Conservation (phyloP, 2,329 filamentous ascomycete genomes). For the Colletotrichum navitas region DNA sequence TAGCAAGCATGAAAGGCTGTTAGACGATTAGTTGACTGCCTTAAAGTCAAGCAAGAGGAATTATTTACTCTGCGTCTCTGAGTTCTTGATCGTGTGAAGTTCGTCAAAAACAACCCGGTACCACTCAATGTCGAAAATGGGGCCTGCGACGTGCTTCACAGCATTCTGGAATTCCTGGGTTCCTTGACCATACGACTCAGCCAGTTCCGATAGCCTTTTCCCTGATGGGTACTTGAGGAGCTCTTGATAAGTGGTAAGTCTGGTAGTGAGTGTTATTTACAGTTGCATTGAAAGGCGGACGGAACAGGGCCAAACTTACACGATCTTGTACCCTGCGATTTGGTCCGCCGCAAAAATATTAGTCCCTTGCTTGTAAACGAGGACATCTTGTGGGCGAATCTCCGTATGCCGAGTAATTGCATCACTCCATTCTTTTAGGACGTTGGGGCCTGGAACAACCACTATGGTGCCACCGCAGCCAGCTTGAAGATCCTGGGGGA, state of each 20-base stretch:
- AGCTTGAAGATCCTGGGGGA: slow-evolving; percentile 50
- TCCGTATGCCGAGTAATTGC: not conserved
- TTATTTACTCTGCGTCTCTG: slow-evolving; percentile 50
- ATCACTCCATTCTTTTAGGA: not conserved
- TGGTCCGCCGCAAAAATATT: not conserved
- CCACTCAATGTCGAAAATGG: slow-evolving; percentile 3
- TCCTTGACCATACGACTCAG: not conserved
- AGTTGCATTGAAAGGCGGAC: too few species aligned
- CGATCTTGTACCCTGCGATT: slow-evolving; percentile 7
- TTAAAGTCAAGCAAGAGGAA: slow-evolving; percentile 16
- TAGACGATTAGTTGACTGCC: not conserved
- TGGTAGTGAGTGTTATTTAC: not conserved
- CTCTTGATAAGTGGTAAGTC: slow-evolving; percentile 3
- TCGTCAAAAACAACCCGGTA: slow-evolving; percentile 50
- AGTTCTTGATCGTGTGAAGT: slow-evolving; percentile 68
- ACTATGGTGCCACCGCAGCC: slow-evolving; percentile 55
- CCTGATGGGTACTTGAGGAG: not conserved
- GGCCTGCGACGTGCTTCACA: not conserved
- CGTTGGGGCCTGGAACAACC: slow-evolving; percentile 46
- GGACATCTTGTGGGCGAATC: not conserved
- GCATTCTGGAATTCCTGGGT: not conserved
- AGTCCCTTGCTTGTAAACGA: not conserved
- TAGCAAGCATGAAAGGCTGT: not conserved
- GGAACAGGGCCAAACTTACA: not conserved
- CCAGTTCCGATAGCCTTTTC: not conserved